Percentiles rank a stretch among this genome's conserved stretches.
phyloP scores from a whole-genome alignment of 805 yeast species.

The Teunomyces cretensis region DNA sequence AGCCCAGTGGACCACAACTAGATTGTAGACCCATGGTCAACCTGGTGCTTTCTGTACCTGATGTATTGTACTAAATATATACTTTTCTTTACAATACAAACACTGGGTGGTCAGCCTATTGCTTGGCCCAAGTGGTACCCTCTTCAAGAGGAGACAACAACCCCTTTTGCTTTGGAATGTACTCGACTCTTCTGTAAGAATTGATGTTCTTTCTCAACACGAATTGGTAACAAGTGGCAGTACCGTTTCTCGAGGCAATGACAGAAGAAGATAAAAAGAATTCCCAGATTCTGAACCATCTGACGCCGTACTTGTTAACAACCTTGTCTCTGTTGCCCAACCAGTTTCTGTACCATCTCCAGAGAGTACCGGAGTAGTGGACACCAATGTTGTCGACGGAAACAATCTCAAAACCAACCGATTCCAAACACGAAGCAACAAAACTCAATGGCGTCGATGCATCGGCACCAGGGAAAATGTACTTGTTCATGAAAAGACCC shows the following conservation, averaged over 20 bases:
- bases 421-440: conserved; percentile 73
- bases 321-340: conserved; percentile 75
- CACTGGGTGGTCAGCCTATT: conserved; percentile 12
- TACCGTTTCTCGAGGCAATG: conserved; percentile 87
- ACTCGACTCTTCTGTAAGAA: conserved; percentile 78
- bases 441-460: conserved; percentile 92
- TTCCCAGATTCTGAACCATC: conserved; percentile 95
- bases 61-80: too few species aligned
- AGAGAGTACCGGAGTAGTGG: conserved; percentile 85
- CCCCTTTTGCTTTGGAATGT: conserved; percentile 77
- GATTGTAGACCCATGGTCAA: too few species aligned
- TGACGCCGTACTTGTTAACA: conserved; percentile 75
- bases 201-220: conserved; percentile 87
- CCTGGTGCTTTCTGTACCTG: neutral
- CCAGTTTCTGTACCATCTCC: conserved; percentile 97
- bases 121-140: conserved; percentile 59
- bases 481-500: conserved; percentile 96
- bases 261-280: conserved; percentile 81
- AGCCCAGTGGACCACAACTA: too few species aligned
- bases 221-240: conserved; percentile 89
- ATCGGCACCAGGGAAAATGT: conserved; percentile 96
- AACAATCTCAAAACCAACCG: conserved; percentile 82
- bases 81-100: neutral
- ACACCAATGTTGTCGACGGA: conserved; percentile 88
- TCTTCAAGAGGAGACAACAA: conserved; percentile 56